Conservation (phyloP, 352 stramenopile species). For the Globisporangium echinulatum region DNA sequence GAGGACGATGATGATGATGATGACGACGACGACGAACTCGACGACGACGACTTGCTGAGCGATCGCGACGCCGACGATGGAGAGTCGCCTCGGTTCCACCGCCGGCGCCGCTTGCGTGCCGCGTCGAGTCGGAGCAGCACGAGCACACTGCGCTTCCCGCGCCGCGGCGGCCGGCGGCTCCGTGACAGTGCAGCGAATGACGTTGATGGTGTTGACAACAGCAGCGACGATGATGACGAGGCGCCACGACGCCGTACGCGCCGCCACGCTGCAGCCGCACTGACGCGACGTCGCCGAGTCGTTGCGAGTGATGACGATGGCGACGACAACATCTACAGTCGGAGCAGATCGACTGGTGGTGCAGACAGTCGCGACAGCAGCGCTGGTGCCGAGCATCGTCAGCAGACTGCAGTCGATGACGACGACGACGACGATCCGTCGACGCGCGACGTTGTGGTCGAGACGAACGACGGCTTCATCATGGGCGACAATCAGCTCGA, state of each 20-base stretch:
- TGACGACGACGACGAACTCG: constrained; percentile 46
- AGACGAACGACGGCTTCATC: constrained; percentile 79
- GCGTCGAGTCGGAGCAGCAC: constrained; percentile 8
- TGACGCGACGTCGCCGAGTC: constrained; percentile 1
- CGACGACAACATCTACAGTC: not conserved
- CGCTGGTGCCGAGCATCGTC: not conserved
- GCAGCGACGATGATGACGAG: constrained; percentile 7
- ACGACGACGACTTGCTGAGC: constrained; percentile 50
- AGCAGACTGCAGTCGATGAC: not conserved
- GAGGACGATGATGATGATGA: constrained; percentile 32
- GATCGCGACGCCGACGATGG: constrained; percentile 18
- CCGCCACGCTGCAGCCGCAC: not conserved
- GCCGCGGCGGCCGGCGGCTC: constrained; percentile 32
- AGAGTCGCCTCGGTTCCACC: constrained; percentile 31
- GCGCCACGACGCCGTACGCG: constrained; percentile 11
- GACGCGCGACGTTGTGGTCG: constrained; percentile 57
- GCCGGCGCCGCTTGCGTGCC: constrained; percentile 29
- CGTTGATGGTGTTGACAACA: not conserved
- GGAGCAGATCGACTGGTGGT: no score
- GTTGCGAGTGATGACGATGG: constrained; percentile 13
- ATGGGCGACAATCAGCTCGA: constrained; percentile 79
- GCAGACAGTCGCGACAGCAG: constrained; percentile 2
- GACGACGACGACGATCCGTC: constrained; percentile 9
- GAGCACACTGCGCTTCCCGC: constrained; percentile 20
- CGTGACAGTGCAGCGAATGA: not conserved